Conservation (phyloP, 2,329 filamentous ascomycete genomes). For the Anisogramma anomala region DNA sequence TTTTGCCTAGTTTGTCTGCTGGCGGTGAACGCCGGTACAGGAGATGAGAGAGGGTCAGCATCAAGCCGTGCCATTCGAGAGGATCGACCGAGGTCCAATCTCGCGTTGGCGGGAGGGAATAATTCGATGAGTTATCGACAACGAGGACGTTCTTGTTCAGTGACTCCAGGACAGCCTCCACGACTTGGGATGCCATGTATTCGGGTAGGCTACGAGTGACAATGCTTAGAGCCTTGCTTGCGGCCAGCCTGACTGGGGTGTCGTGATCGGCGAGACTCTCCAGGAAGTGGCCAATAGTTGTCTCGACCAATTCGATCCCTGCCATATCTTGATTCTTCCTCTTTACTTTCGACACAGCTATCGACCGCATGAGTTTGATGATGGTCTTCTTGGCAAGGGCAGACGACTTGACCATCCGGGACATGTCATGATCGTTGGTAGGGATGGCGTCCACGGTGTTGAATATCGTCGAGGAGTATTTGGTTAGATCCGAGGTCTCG, state of each 20-base stretch:
- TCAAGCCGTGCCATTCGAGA: constrained; percentile 83
- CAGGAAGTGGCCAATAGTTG: constrained; percentile 70
- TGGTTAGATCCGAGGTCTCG: constrained; percentile 62
- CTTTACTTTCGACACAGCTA: constrained; percentile 55
- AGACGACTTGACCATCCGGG: constrained; percentile 51
- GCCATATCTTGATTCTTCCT: constrained; percentile 31
- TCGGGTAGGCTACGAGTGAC: constrained; percentile 68
- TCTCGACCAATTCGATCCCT: constrained; percentile 55
- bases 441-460: constrained; percentile 40
- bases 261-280: constrained; percentile 74
- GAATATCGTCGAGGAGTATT: constrained; percentile 56
- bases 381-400: constrained; percentile 71
- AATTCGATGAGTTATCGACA: constrained; percentile 28
- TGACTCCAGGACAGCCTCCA: constrained; percentile 72
- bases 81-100: constrained; percentile 69
- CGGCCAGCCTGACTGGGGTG: constrained; percentile 78
- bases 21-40: constrained; percentile 77
- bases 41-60: constrained; percentile 75
- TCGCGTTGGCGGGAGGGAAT: constrained; percentile 27
- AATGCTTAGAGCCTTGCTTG: constrained; percentile 84
- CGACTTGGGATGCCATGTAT: constrained; percentile 75
- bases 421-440: constrained; percentile 34
- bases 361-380: constrained; percentile 73
- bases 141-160: constrained; percentile 48
- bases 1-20: constrained; percentile 54